These are phyloP conservation scores for Blepharisma japonicum DNA, from an alignment of 73 alveolate species.

Conservation along the genomic window DNA sequence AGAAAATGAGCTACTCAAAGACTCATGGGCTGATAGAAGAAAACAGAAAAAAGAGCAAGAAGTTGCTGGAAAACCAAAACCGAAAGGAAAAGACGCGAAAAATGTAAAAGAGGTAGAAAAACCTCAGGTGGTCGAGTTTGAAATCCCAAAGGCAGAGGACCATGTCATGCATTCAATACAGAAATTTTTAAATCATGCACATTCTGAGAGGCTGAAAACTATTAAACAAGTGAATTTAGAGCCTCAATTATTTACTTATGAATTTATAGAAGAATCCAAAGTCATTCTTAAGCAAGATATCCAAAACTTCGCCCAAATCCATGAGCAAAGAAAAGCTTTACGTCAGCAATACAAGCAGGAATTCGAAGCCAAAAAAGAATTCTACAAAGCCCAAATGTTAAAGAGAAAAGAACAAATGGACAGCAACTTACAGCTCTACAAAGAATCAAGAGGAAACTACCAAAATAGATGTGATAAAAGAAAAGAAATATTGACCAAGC, in stretches of 20 bases:
- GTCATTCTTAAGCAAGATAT: conserved; percentile 47
- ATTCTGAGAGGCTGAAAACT: conserved; percentile 51
- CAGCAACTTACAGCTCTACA: neutral
- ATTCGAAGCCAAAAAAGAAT: conserved; percentile 26
- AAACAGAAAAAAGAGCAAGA: conserved; percentile 72
- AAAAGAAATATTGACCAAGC: neutral
- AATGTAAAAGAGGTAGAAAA: conserved; percentile 61
- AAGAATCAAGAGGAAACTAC: conserved; percentile 9
- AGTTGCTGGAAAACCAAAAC: conserved; percentile 68
- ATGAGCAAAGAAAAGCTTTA: conserved; percentile 36
- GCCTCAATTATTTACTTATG: neutral
- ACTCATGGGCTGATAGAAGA: conserved; percentile 58
- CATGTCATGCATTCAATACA: conserved; percentile 52
- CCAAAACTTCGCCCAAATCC: conserved; percentile 31
- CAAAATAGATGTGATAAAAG: neutral
- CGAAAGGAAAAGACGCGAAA: conserved; percentile 57
- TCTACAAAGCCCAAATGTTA: conserved; percentile 35
- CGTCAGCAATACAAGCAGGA: conserved; percentile 24
- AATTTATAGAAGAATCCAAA: conserved; percentile 27
- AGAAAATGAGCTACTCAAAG: conserved; percentile 69
- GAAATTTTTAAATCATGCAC: conserved; percentile 48
- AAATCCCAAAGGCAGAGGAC: conserved; percentile 52
- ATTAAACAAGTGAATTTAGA: conserved; percentile 31
- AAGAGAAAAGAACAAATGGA: conserved; percentile 35
- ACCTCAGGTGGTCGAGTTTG: conserved; percentile 38